Base-by-base conservation (phyloP, 2,329 filamentous ascomycete genomes). In the Cytospora mali region DNA sequence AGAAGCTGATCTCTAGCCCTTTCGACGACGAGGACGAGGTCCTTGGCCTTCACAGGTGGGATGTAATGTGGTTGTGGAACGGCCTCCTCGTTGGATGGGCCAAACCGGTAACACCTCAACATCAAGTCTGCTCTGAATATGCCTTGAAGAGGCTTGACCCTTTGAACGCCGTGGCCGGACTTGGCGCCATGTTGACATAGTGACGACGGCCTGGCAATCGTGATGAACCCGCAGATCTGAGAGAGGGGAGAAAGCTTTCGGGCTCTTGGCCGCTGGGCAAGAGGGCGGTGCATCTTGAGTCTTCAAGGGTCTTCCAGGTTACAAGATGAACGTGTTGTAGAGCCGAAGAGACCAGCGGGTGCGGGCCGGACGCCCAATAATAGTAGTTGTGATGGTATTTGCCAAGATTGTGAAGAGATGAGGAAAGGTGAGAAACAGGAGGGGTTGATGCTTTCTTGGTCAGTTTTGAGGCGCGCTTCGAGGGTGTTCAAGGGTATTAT, bases 1-100 rank as follows among this genome's bases (percentile, higher is more conserved):
- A 81, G 69, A 55, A 84, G 80, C 61, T 76, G 75, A 61, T 76
- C 74, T 61, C 72, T 74, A 64, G 78, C 77, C 46, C 76, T 77
- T 64, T 78, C 74, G 33, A 81, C 79, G 18, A 78, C 72, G 46
- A 71, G 70, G 31, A 75, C 74, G 46, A 82, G 35, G 21, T 60
- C 72, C 62, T 77, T 75, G 53, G 73, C 42, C 23, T 25, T 29
- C 51, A 54, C 55, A n/a, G 18, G 49, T 31, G 52, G 42, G 16
- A 18, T 25, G 11, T 29, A 21, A 25, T 27, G 42, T 27, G 29
- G 42, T 31, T n/a, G n/a, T 33, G 39, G 55, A 39, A 55, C 46
- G 23, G 49, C 59, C 21, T 46, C 31, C 18, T 53, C 46, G 13
- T 64, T 61, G 29, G 58, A 35, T 7, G 53, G 49, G 48, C 58